These are phyloP conservation scores for Adansonia rubrostipa DNA, from an alignment of 441 rosid genomes.

Conservation along the genomic window DNA sequence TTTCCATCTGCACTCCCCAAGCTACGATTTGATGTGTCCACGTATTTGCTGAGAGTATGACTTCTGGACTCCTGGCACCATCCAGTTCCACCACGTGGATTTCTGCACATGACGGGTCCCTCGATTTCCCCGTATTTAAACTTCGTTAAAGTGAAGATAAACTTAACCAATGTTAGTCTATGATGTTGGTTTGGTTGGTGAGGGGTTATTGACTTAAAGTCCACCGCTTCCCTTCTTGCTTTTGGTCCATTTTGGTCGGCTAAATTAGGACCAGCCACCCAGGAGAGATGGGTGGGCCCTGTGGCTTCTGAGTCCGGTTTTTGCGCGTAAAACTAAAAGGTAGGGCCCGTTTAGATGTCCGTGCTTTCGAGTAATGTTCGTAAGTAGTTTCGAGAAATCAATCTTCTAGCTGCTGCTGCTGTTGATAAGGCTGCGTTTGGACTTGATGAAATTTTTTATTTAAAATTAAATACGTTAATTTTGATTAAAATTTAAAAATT, in stretches of 20 bases:
- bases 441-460: neutral
- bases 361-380: neutral
- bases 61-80: neutral
- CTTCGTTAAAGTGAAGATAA: slow-evolving; percentile 9
- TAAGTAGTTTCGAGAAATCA: too few relatives aligned
- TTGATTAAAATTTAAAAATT: too few relatives aligned
- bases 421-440: neutral
- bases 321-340: neutral
- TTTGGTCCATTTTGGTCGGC: neutral
- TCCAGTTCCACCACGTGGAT: slow-evolving; percentile 25
- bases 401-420: too few relatives aligned
- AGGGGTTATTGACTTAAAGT: neutral
- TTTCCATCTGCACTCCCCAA: slow-evolving; percentile 15
- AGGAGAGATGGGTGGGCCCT: too few relatives aligned
- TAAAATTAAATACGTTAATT: too few relatives aligned
- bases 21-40: slow-evolving; percentile 24
- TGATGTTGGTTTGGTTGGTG: slow-evolving; percentile 9
- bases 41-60: slow-evolving; percentile 25
- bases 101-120: neutral
- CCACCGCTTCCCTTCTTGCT: neutral
- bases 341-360: neutral
- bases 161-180: slow-evolving; percentile 31
- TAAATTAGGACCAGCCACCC: neutral
- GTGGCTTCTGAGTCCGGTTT: too few relatives aligned
- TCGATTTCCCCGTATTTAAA: neutral